Base-by-base conservation (phyloP, 805 yeast genomes). In the Hanseniaspora valbyensis region DNA sequence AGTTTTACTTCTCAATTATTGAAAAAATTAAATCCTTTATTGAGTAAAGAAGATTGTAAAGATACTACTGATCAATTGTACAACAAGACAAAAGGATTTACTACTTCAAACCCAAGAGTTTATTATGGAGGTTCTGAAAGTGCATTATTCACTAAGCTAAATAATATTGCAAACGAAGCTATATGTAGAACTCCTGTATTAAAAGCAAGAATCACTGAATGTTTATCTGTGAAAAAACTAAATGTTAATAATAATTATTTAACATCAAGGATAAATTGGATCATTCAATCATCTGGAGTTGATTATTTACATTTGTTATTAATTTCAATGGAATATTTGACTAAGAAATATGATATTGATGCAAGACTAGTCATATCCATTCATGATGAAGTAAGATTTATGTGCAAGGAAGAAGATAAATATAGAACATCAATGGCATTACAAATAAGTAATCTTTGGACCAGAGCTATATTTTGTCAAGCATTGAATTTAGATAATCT, bases 221-320 rank as follows among this genome's bases (percentile, higher is more conserved):
- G 97, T 0, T 69, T 92, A 52, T 74, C 75, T 57, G 74, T 76
- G 39, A 69, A 70, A 49, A 81, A 90, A 62, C 70, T 92, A 57
- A 77, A 76, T 39, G 2, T 10, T 1, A 68, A 76, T 34, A 76
- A 76, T 54, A 69, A 78, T 1, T 92, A 81, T 61, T 66, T 92
- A 56, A 92, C 98, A 0, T 87, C 96, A 1, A 68, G 99, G 59
- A 81, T 89, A 55, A 92, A 92, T 60, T 92, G 99, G 99, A 86
- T 96, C 0, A 92, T 92, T 61, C 99, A 92, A 64, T 86, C 96
- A 21, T 86, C 96, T 1, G 99, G 98, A 33, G 99, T 94, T 18
- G 98, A 92, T 63, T 92, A 94, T 60, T 70, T 92, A 48, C 99
- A 92, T 62, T 63, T 92, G 37, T 64, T 92, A 53, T 73, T 90